A percentile compares a stretch with the other conserved stretches of the same genome.
phyloP scores from a whole-genome alignment of 371 early-diverging fungal species.

The Batkoa obscura region DNA sequence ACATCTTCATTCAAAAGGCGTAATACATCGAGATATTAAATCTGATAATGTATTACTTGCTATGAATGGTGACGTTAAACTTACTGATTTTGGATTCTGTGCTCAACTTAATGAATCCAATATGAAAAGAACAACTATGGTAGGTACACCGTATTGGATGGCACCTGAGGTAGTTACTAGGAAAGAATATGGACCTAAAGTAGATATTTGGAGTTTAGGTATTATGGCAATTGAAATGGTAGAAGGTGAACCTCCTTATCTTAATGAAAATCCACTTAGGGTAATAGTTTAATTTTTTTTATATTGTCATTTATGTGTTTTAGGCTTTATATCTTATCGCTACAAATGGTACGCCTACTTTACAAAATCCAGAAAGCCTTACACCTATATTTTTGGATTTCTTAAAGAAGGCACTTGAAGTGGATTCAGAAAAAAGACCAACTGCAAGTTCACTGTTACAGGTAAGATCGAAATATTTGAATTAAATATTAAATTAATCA shows the following conservation, averaged over 20 bases:
- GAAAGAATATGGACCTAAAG: slow-evolving; percentile 82
- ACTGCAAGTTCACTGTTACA: slow-evolving; percentile 54
- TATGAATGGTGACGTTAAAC: slow-evolving; percentile 74
- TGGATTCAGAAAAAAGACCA: slow-evolving; percentile 70
- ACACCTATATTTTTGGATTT: slow-evolving; percentile 67
- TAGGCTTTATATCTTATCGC: slow-evolving; percentile 85
- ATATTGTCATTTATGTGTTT: background rate
- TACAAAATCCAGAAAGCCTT: slow-evolving; percentile 74
- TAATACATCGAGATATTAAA: slow-evolving; percentile 96
- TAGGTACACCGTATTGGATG: slow-evolving; percentile 91
- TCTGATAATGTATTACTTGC: slow-evolving; percentile 86
- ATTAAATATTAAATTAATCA: background rate
- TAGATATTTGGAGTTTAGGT: slow-evolving; percentile 95
- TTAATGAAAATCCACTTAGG: slow-evolving; percentile 77
- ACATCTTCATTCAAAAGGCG: slow-evolving; percentile 82
- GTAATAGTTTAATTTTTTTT: slow-evolving; percentile 8
- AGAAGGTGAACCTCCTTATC: slow-evolving; percentile 87
- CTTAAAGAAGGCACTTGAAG: slow-evolving; percentile 59
- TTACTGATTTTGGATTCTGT: slow-evolving; percentile 93
- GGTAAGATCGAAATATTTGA: slow-evolving; percentile 11
- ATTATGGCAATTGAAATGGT: slow-evolving; percentile 91
- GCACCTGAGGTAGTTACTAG: slow-evolving; percentile 89
- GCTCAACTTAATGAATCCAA: slow-evolving; percentile 66
- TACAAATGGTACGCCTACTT: slow-evolving; percentile 84
- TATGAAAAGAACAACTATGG: slow-evolving; percentile 76